Base-by-base conservation (phyloP, 495 filamentous ascomycete genomes). In the Penicillium coffeae region DNA sequence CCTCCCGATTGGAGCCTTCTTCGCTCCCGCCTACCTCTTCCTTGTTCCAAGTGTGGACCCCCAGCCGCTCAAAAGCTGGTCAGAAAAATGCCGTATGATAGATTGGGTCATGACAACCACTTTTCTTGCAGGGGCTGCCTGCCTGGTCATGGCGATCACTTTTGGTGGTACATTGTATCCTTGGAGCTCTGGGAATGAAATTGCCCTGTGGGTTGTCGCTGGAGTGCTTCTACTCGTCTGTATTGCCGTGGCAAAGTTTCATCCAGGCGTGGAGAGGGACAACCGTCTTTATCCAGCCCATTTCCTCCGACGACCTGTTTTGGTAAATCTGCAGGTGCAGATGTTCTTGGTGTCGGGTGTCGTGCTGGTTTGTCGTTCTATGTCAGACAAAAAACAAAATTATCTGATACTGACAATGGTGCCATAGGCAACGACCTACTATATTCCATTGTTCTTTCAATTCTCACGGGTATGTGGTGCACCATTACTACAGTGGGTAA, bases 371-470 rank as follows among this genome's bases (percentile, higher is more conserved):
- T 21, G 22, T 34, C 18, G n/a, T 45, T 45, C 27, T 22, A 32
- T 8, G 8, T 25, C 14, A 10, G 10, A 5, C 10, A 30, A 30
- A 30, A 30, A 10, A 30, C 5, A 30, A 10, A 30, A 10, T 30
- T 5, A 5, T 5, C 25, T 30, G 4, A 10, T 30, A 30, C 25
- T 30, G 25, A 30, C 25, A 5, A 10, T 10, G 25, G n/a, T n/a
- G n/a, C n/a, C 25, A 30, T 38, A 38, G 15, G 19, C 35, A 18
- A 21, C 14, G 3, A 42, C 34, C 18, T 49, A 49, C 14, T 42
- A 42, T 36, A 32, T 42, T 16, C 47, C 47, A 1, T 30, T 49
- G 16, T 36, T 22, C 12, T 49, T 49, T 30, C 47, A 42, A 19
- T 42, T 49, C 27, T 19, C 20, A 12, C 16, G 34, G 33, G 16